Evolutionary conservation across 805 yeast genomes (phyloP), one percentile per base, ranked within the genome.

Genomic region (Starmerella roubikii): DNA sequence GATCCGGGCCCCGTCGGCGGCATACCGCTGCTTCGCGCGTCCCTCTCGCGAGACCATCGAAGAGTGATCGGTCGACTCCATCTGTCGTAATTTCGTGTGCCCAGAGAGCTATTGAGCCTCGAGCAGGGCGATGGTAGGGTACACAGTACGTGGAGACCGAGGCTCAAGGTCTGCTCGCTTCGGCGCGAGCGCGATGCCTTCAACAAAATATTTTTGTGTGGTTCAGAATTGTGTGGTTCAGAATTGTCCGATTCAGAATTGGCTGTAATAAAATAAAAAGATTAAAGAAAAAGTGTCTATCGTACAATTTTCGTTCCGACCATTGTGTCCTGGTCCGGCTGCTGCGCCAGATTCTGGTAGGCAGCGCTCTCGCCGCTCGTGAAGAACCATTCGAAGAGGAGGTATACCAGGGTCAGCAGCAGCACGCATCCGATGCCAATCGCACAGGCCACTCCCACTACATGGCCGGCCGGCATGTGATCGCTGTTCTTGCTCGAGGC

Each of bases 371-470:
- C 15, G 30, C 34, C 34, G 13, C 28, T 23, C 23, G 16, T 38
- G 20, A 44, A 18, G 18, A 25, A 20, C 28, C 35, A 40, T 24
- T 46, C 46, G 15, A 29, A 28, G 4, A 62, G 46, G 21, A 62
- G 56, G 40, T 67, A 79, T 39, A 60, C 50, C 16, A 55, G 56
- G 8, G 67, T 57, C 21, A 71, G 41, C 9, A 68, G 39, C 24
- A 61, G 46, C 46, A 66, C 59, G 13, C 74, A 59, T 1, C 67
- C 82, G 24, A 80, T 48, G 0, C 88, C 74, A 39, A 76, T 61
- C 0, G 85, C 91, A 30, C 77, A 64, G 0, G 80, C 73, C 32
- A 79, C 69, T 22, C 81, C 67, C 3, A 77, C 84, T 22, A 79
- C 76, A 49, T 68, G 76, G 0, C 91, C 86, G 17, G 71, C 55